Evolutionary conservation across 1,284 basidiomycete species (phyloP), one percentile per base, ranked within the genome.

Genomic region (Cryptococcus sp.): DNA sequence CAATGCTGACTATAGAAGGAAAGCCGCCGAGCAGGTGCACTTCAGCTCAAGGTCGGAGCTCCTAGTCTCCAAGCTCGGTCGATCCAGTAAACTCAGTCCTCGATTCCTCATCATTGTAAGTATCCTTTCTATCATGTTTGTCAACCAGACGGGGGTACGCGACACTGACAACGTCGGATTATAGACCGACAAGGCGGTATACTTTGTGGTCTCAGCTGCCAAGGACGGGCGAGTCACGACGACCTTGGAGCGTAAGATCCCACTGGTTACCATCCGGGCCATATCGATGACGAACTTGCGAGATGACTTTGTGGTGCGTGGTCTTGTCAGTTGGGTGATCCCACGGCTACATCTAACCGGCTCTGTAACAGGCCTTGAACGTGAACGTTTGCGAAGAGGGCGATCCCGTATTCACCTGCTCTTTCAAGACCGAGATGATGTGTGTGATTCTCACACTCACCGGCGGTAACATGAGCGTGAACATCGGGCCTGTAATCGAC

Each of bases 361-460:
- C 15, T 21, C 5, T 23, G 21, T 28, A 45, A 21, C 46, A 86
- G 86, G 82, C 81, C 8, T 71, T 91, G 63, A 94, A 94, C 71
- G 84, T 87, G 44, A 85, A 82, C 57, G 79, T 83, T 0, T 78
- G 78, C 58, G 92, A 95, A 76, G 95, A 98, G 73, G 93, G 92
- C n/a, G 96, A 99, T 72, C 93, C 95, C 0, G 81, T 98, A 49
- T 82, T 98, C 69, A 88, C 85, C 60, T 93, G 90, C 67, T 82
- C 86, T 65, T 95, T 98, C 84, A 99, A 99, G 84, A 98, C 96
- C 0, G 96, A 99, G 75, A 81, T 99, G 52, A 82, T 87, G 9
- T 84, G 91, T 12, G 87, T 88, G 66, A 82, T 99, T 44, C 79
- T 94, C 57, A 87, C 88, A 63, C 78, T 90, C 57, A 91, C 91